Evolutionary conservation across 208 protist genomes (phyloP), one percentile per base, ranked within the genome.

Genomic region (Wallacemonas collosoma): DNA sequence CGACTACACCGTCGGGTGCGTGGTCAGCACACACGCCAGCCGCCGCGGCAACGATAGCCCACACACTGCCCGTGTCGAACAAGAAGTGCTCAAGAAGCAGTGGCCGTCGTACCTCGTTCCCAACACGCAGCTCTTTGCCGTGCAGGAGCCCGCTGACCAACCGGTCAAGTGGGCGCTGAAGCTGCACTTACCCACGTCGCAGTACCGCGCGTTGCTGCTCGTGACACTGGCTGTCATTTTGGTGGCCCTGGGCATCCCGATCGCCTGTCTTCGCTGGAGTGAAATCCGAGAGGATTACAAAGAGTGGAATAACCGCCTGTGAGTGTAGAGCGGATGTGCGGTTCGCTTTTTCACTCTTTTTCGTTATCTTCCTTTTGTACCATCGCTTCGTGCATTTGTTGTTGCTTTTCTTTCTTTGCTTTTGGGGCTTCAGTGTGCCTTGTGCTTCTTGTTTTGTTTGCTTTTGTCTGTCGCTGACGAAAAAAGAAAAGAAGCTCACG

Each of bases 71-170:
- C 26, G 26, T 26, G 26, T 26, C 26, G 26, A 69, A n/a, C 36
- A 11, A 11, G 26, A 39, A 9, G 26, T 66, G 50, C 15, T 73
- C 3, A 58, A 61, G 17, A 63, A 73, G 57, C 71, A 63, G 67
- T 95, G 85, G 82, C 76, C 83, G 1, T 80, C 77, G 11, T 88
- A 82, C 61, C 71, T 95, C 1, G 66, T 95, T 12, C 90, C 90
- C 36, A 93, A 95, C 67, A 79, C 86, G 9, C 77, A 84, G 45
- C 70, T 95, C 17, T 85, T 93, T 58, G 78, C 75, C 7, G 75
- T 77, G 53, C 61, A 86, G 60, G 47, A 73, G 7, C 85, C 90
- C 1, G n/a, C 77, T 11, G 26, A 35, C 3, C 51, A 79, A 39
- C 76, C 81, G 2, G 17, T 17, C 2, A 65, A 69, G 41, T 95